Base-by-base conservation (phyloP, 345 rosid genomes). In the Clarkia xantiana region DNA sequence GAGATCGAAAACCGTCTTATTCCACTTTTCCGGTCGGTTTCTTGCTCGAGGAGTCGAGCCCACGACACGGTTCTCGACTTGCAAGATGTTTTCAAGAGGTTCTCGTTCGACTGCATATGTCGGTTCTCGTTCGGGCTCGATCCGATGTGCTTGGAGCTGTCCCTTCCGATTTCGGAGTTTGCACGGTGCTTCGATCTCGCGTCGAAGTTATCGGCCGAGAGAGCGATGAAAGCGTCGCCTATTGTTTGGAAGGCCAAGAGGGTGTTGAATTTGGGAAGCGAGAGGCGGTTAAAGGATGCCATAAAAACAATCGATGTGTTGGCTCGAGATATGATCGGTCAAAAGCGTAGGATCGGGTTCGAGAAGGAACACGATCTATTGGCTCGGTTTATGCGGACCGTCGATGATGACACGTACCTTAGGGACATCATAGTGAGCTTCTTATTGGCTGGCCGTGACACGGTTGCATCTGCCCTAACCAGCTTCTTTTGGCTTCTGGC, bases 381-480 rank as follows among this genome's bases (percentile, higher is more conserved):
- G 2, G 78, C 89, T 29, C 79, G 89, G 17, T 81, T 84, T 70
- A 76, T 84, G 82, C 44, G 55, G 2, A 65, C 67, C 10, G 55
- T 76, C 3, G 58, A 44, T 29, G 79, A 74, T 10, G 84, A 72
- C 2, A 58, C 62, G 4, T 72, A 62, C 46, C 52, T 84, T 23
- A 60, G 84, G 42, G 94, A 84, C 50, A 77, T 84, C 59, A 76
- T 84, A 1, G 68, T 76, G 23, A 84, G 90, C 59, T 84, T 84
- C 49, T 49, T 79, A 4, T 47, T 79, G 40, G 76, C 86, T n/a
- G 77, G 86, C 8, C 79, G 82, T 0, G 86, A 79, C 57, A 76
- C 81, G 5, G 71, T 79, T 4, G 79, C 86, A 0, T 73, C 86
- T 0, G 81, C 72, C 47, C 53, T 79, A 18, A 76, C 77, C 5